Evolutionary conservation across 192 early-diverging fungal species (phyloP).

Genomic region (Chytriomyces sp.): DNA sequence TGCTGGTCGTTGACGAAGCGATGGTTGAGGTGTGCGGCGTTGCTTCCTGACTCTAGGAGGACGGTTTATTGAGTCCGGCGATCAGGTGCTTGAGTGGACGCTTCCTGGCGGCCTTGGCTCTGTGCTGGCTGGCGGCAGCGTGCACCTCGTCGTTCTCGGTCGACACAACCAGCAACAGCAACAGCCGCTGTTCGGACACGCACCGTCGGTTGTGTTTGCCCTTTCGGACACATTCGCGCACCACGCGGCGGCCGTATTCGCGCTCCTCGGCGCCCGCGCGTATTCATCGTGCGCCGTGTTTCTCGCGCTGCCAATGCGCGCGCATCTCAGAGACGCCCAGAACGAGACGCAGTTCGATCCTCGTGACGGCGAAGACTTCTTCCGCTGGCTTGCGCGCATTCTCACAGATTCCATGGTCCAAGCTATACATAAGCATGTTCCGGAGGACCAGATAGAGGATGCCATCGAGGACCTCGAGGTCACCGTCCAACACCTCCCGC

Average conservation of each 20-base stretch:
- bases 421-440: slow-evolving; percentile 4
- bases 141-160: neutral
- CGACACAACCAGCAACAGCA: neutral
- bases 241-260: neutral
- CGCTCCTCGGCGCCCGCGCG: too few species aligned
- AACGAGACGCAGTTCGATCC: too few species aligned
- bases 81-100: slow-evolving; percentile 11
- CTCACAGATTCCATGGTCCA: too few species aligned
- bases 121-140: neutral
- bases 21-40: neutral
- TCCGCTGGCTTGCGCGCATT: too few species aligned
- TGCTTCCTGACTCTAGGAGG: neutral
- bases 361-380: too few species aligned
- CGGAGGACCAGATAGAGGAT: too few species aligned
- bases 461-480: slow-evolving; percentile 22
- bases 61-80: neutral
- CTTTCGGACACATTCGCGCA: neutral
- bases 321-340: too few species aligned
- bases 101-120: neutral
- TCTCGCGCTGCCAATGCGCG: too few species aligned
- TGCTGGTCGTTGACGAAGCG: neutral
- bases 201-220: neutral
- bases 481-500: slow-evolving; percentile 7
- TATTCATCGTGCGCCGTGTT: too few species aligned
- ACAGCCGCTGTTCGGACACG: neutral